Conservation (phyloP, 441 rosid species). For the Raphanus hybrid region DNA sequence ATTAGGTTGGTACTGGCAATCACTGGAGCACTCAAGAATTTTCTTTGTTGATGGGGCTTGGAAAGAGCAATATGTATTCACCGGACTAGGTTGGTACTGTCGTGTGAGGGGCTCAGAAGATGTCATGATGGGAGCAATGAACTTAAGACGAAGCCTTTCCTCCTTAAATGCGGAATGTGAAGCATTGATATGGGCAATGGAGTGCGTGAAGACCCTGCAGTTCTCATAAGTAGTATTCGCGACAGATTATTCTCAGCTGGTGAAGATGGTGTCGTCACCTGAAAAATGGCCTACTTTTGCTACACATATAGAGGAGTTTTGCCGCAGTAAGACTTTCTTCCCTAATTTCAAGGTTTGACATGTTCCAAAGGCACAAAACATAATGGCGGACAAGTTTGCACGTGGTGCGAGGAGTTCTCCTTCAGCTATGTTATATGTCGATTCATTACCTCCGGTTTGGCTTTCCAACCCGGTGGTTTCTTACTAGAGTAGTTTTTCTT, state of each 20-base stretch:
- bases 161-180: not conserved
- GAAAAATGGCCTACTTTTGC: not conserved
- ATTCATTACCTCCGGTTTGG: no score
- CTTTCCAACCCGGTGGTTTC: no score
- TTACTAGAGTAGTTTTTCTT: no score
- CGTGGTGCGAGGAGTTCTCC: no score
- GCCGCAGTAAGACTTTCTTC: not conserved
- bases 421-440: no score
- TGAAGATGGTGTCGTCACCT: not conserved
- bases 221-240: not conserved
- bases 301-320: not conserved
- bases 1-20: not conserved
- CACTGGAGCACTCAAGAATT: not conserved
- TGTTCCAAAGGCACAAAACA: no score
- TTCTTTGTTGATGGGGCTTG: not conserved
- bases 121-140: no score
- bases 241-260: not conserved
- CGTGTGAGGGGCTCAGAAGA: no score
- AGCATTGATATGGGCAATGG: not conserved
- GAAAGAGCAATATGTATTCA: no score
- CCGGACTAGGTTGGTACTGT: no score
- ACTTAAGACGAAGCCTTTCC: no score
- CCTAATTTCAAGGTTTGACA: not conserved
- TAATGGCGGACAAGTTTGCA: no score
- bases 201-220: not conserved